Percentiles rank a stretch among this genome's conserved stretches.
Conservation (phyloP, 768 basidiomycete genomes). For the Phallus indusiatus region DNA sequence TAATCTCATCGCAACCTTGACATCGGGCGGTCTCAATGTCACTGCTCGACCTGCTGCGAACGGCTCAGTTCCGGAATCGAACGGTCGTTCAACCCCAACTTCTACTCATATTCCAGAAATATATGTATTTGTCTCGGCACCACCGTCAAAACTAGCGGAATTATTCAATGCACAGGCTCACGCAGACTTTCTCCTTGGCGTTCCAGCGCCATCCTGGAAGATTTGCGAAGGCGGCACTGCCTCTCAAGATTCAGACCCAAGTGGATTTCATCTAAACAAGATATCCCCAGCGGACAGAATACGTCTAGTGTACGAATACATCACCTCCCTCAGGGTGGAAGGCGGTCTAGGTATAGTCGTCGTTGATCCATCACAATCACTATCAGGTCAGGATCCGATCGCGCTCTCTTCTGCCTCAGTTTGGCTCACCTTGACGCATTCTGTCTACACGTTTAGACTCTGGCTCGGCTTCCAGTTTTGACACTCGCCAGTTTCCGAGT, state of each 20-base stretch:
- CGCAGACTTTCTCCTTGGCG: conserved; percentile 66
- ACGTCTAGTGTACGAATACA: conserved; percentile 63
- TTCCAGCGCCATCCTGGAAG: conserved; percentile 46
- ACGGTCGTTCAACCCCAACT: conserved; percentile 28
- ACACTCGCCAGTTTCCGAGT: conserved; percentile 58
- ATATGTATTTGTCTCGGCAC: conserved; percentile 67
- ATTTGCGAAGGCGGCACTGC: conserved; percentile 29
- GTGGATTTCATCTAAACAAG: not conserved
- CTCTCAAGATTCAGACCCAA: not conserved
- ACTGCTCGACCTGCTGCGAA: conserved; percentile 58
- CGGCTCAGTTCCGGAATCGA: conserved; percentile 32
- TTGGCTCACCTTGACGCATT: not conserved
- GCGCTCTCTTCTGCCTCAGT: not conserved
- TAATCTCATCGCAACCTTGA: conserved; percentile 51
- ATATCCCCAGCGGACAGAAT: conserved; percentile 70
- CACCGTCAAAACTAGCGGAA: conserved; percentile 46
- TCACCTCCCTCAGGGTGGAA: conserved; percentile 62
- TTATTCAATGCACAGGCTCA: conserved; percentile 75
- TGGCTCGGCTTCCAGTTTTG: not conserved
- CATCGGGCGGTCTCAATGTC: conserved; percentile 52
- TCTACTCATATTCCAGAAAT: conserved; percentile 33
- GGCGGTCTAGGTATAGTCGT: conserved; percentile 79
- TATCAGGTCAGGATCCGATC: not conserved
- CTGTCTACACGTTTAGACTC: not conserved
- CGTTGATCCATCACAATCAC: conserved; percentile 36